Evolutionary conservation across 441 rosid species (phyloP), one percentile per base, ranked within the genome.

Genomic region (Erysimum pusillum): DNA sequence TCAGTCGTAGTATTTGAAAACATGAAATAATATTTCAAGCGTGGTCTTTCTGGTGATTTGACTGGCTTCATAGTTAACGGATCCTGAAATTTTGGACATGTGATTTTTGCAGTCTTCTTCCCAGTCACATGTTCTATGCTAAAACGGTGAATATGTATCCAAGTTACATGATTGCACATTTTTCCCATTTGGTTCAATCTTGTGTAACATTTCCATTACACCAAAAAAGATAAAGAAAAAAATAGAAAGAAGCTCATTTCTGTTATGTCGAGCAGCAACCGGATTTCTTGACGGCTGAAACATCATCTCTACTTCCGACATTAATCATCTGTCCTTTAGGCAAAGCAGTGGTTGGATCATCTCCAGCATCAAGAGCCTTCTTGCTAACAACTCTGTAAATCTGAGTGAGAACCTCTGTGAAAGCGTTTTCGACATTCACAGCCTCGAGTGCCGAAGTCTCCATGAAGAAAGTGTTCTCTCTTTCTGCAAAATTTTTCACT

Each of bases 361-460:
- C 87, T 1, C 89, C 94, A 31, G 84, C 74, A 46, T 88, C 87
- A 3, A 88, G 86, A 63, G 90, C 83, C 48, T 85, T 86, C 82
- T 78, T 85, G 73, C 88, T 84, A 25, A 83, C 86, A 22, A 88
- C 89, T 17, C 75, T 84, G 65, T 87, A 84, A 18, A 87, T 85
- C 84, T 87, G 88, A 58, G 87, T 75, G 62, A 87, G 85, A 44
- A 87, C 87, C 69, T 85, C 79, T 0, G 87, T 87, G 71, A 85
- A 88, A 18, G 92, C 89, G 6, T 77, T 77, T 73, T 85, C 92
- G 0, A 88, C 92, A 11, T 88, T 87, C 64, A 76, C 51, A 0
- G 90, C 74, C 78, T 86, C 90, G 0, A 88, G 85, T 11, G 92
- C 92, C 0, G 92, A 88, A 15, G 92, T 88, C 81, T 87, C 90